Evolutionary conservation across 192 early-diverging fungal genomes (phyloP).

Genomic region (Anaeromyces robustus): DNA sequence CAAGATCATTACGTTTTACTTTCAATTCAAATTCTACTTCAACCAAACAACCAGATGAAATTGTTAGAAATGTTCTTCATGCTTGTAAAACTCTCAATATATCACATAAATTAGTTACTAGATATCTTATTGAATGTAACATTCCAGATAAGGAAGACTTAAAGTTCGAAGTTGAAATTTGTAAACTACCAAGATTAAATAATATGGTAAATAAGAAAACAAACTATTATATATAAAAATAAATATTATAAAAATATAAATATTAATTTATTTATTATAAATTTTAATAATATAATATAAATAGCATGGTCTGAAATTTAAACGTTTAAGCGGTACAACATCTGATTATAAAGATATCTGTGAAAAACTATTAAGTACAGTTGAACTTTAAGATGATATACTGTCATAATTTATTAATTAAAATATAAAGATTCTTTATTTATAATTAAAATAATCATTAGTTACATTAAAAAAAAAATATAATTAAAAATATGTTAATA

Average conservation of each 20-base stretch:
- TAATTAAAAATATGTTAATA: too few relatives aligned
- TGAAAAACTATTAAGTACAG: not conserved
- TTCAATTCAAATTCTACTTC: slow-evolving; percentile 48
- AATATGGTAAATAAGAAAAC: not conserved
- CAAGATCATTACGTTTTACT: slow-evolving; percentile 41
- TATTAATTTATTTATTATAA: too few relatives aligned
- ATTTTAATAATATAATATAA: not conserved
- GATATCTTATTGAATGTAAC: slow-evolving; percentile 18
- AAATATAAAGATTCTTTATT: too few relatives aligned
- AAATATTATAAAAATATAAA: too few relatives aligned
- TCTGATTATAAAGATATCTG: not conserved
- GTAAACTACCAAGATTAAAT: slow-evolving; percentile 2
- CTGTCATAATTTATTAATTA: too few relatives aligned
- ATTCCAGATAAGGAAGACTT: not conserved
- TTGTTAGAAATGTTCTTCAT: slow-evolving; percentile 23
- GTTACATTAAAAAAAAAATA: too few relatives aligned
- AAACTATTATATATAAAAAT: not conserved
- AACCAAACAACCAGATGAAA: slow-evolving; percentile 38
- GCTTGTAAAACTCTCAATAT: slow-evolving; percentile 19
- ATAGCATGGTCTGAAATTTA: not conserved
- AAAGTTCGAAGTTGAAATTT: slow-evolving; percentile 1
- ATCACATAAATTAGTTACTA: slow-evolving; percentile 13
- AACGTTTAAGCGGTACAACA: not conserved
- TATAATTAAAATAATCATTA: too few relatives aligned
- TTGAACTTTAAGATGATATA: not conserved